Evolutionary conservation across 257 asterid species (phyloP), one percentile per base, ranked within the genome.

Genomic region (Echites panduratus): DNA sequence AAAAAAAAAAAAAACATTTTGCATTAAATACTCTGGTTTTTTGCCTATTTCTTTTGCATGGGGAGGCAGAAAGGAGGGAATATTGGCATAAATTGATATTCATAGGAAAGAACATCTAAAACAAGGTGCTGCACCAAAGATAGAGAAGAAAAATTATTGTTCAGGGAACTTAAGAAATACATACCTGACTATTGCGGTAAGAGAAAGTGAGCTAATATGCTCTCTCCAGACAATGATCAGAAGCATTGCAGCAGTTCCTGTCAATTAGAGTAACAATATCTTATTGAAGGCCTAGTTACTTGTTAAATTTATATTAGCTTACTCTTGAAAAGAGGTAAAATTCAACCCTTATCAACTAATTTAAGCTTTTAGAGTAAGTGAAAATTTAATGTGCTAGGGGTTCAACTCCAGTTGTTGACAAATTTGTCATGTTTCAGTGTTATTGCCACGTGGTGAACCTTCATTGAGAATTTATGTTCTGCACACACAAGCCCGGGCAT

Each of bases 211-310:
- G 82, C 77, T 78, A 79, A 92, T 79, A 68, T 87, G 86, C 79
- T 93, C 92, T 71, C 90, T 81, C 99, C 99, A 95, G 76, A 95
- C 95, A 88, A 92, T 82, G 84, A 89, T 85, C 74, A 95, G 99
- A 80, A 95, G 86, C 92, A 95, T 90, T 12, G 86, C 89, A 83
- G 98, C 96, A 62, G 98, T 95, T 84, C 99, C 99, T 95, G 89
- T 49, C 80, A 82, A 75, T 79, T 38, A 77, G 56, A 71, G 72
- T 73, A 69, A 38, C 16, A 66, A 41, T 54, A 54, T 40, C 20
- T 43, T 66, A 32, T 26, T 74, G 41, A 54, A 67, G 66, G 12
- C 53, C 69, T 20, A 68, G 63, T 59, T 66, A 53, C 32, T 44
- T 74, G 77, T 59, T 49, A 5, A 22, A 53, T 20, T 61, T 78